A percentile compares a stretch with the other conserved stretches of the same genome.
These are phyloP conservation scores for Fragilariopsis cylindrus DNA, from an alignment of 108 stramenopile genomes.

Conservation along the genomic window DNA sequence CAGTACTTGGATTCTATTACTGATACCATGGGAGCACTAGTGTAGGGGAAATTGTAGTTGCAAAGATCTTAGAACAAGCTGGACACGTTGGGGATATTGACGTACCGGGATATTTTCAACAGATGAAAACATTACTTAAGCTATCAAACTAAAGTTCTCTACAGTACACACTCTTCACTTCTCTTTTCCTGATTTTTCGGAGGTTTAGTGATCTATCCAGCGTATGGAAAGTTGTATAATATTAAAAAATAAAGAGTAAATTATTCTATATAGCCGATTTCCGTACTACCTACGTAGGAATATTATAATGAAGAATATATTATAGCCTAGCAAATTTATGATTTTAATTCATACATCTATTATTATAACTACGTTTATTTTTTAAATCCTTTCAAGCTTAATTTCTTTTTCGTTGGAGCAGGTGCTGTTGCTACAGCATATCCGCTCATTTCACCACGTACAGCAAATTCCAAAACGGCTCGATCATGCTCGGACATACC, in stretches of 20 bases:
- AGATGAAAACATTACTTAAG: background rate
- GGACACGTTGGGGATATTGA: slow-evolving; percentile 16
- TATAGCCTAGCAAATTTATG: too few species aligned
- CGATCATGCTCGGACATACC: slow-evolving; percentile 53
- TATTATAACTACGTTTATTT: slow-evolving; percentile 23
- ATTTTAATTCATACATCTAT: too few species aligned
- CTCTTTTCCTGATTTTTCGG: too few species aligned
- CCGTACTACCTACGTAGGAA: too few species aligned
- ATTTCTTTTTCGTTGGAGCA: slow-evolving; percentile 70
- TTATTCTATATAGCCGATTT: too few species aligned
- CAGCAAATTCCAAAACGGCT: slow-evolving; percentile 69
- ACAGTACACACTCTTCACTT: too few species aligned
- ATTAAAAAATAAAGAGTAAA: too few species aligned
- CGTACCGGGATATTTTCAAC: background rate
- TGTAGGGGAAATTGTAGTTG: slow-evolving; percentile 28
- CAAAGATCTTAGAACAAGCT: slow-evolving; percentile 21
- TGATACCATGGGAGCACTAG: slow-evolving; percentile 7
- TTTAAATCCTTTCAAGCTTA: slow-evolving; percentile 72
- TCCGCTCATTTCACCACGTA: slow-evolving; percentile 86
- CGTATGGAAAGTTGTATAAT: too few species aligned
- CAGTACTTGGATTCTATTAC: slow-evolving; percentile 34
- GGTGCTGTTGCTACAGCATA: slow-evolving; percentile 44
- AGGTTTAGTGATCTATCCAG: too few species aligned
- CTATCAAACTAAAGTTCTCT: too few species aligned
- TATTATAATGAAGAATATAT: too few species aligned